Conservation (phyloP, 345 rosid species). For the Excoecaria agallocha region DNA sequence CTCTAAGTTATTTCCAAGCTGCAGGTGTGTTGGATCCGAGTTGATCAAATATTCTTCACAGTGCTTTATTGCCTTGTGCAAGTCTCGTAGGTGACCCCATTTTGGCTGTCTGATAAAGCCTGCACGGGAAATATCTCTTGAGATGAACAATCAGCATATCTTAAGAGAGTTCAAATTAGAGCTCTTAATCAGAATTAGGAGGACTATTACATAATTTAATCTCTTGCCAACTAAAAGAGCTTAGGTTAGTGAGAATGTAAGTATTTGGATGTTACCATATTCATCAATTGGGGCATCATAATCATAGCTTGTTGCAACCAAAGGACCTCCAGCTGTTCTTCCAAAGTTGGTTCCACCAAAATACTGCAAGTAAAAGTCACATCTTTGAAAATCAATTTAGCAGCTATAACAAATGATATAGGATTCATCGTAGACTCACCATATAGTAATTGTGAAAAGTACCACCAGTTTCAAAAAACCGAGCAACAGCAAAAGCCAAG, state of each 20-base stretch:
- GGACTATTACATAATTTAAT: background rate
- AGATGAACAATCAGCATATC: conserved; percentile 4
- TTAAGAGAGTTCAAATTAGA: background rate
- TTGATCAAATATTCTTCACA: conserved; percentile 54
- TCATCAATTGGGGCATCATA: conserved; percentile 75
- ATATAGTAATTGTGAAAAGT: conserved; percentile 67
- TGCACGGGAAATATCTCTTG: conserved; percentile 19
- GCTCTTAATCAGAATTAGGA: background rate
- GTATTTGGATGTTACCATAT: conserved; percentile 40
- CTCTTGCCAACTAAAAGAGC: background rate
- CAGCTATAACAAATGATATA: background rate
- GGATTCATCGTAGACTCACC: conserved; percentile 31
- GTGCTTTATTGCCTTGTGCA: conserved; percentile 54
- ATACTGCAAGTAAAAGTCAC: conserved; percentile 41
- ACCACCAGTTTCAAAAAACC: conserved; percentile 58
- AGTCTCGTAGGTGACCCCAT: conserved; percentile 60
- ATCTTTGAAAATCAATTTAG: background rate
- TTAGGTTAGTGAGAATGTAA: background rate
- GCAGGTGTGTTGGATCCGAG: conserved; percentile 42
- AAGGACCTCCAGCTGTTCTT: conserved; percentile 64
- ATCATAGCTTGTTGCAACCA: conserved; percentile 64
- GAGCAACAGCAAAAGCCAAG: conserved; percentile 64
- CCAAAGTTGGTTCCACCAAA: conserved; percentile 76
- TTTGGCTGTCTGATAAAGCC: conserved; percentile 67
- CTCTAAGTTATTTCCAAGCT: conserved; percentile 50